phyloP scores from a whole-genome alignment of 495 filamentous ascomycete genomes.

The Pseudevernia furfuracea region DNA sequence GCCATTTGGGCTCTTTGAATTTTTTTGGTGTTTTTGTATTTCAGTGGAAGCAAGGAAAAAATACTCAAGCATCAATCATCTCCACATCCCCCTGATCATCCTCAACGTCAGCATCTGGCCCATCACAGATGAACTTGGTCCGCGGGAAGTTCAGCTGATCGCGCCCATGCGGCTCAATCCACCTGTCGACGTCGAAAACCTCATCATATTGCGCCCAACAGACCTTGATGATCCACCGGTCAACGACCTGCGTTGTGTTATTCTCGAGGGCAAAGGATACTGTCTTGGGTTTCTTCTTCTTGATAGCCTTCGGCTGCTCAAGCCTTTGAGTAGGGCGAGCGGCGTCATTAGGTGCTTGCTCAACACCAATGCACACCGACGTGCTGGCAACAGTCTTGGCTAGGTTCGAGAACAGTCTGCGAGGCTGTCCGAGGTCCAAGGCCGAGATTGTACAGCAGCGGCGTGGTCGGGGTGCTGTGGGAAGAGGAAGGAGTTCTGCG shows the following conservation, averaged over 20 bases:
- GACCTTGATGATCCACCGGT: background rate
- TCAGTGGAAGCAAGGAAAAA: background rate
- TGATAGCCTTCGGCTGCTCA: background rate
- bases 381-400: slow-evolving; percentile 4
- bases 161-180: slow-evolving; percentile 14
- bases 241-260: slow-evolving; percentile 9
- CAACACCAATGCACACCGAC: background rate
- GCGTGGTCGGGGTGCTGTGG: background rate
- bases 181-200: background rate
- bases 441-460: slow-evolving; percentile 1
- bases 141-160: slow-evolving; percentile 16
- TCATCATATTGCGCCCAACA: background rate
- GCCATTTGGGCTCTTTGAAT: slow-evolving; percentile 16
- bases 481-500: background rate
- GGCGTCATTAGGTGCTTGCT: background rate
- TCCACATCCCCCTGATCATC: slow-evolving; percentile 16
- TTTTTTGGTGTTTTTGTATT: slow-evolving; percentile 12
- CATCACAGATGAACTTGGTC: slow-evolving; percentile 14
- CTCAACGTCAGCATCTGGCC: background rate
- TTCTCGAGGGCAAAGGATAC: slow-evolving; percentile 9
- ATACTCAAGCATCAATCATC: slow-evolving; percentile 16
- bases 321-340: background rate
- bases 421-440: background rate
- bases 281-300: slow-evolving; percentile 2
- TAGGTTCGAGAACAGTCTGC: background rate